Conservation (phyloP, 306 rosid genomes). For the Acmispon strigosus region DNA sequence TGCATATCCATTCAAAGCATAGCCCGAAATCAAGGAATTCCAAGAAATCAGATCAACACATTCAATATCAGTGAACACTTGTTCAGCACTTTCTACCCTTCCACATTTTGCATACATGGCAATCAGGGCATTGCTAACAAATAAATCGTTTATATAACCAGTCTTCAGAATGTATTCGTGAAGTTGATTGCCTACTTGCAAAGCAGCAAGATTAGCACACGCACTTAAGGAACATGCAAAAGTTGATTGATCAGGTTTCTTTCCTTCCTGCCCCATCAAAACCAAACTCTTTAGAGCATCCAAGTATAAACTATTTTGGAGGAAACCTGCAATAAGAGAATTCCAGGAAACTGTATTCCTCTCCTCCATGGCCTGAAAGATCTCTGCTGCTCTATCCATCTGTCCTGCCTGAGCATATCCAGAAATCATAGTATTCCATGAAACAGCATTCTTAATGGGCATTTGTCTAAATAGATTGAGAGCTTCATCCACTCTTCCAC, state of each 20-base stretch:
- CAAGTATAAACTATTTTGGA: constrained; percentile 54
- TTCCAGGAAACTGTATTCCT: constrained; percentile 74
- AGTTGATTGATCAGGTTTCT: constrained; percentile 60
- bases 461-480: constrained; percentile 48
- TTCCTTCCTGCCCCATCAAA: constrained; percentile 48
- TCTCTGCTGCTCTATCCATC: constrained; percentile 53
- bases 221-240: constrained; percentile 61
- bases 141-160: constrained; percentile 54
- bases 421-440: constrained; percentile 76
- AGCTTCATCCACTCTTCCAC: constrained; percentile 68
- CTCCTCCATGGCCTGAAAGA: constrained; percentile 45
- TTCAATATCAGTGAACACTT: constrained; percentile 43
- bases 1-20: constrained; percentile 65
- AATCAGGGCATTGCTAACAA: constrained; percentile 64
- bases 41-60: constrained; percentile 59
- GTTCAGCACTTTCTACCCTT: constrained; percentile 39
- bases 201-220: constrained; percentile 70
- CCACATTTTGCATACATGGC: constrained; percentile 78
- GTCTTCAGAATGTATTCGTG: constrained; percentile 54
- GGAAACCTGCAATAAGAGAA: constrained; percentile 61
- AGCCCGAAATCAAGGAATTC: constrained; percentile 78
- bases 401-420: constrained; percentile 67
- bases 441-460: constrained; percentile 52
- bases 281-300: constrained; percentile 56
- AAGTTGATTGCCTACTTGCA: constrained; percentile 67